phyloP scores from a whole-genome alignment of 1,139 yeast genomes.

The Insectozyma bohioensis region DNA sequence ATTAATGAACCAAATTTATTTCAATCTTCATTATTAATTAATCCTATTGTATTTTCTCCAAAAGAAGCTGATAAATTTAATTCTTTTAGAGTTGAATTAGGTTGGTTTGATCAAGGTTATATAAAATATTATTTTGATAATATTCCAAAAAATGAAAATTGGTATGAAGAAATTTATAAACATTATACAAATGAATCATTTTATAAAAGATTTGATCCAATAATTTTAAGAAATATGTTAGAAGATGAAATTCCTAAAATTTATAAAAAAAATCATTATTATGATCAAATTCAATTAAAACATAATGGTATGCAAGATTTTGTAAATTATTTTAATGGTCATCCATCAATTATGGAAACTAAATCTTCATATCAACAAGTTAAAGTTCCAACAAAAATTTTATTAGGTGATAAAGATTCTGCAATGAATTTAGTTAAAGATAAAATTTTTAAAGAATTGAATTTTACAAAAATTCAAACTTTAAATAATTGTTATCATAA shows the following conservation, averaged over 20 bases:
- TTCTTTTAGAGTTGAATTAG: slow-evolving; percentile 20
- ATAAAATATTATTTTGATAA: slow-evolving; percentile 15
- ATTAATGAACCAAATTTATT: slow-evolving; percentile 53
- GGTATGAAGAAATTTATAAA: slow-evolving; percentile 36
- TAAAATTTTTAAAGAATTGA: slow-evolving; percentile 4
- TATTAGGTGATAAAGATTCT: slow-evolving; percentile 46
- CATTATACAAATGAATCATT: slow-evolving; percentile 48
- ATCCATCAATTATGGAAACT: slow-evolving; percentile 39
- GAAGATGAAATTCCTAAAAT: slow-evolving; percentile 32
- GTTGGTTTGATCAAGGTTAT: slow-evolving; percentile 23
- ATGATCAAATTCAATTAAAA: slow-evolving; percentile 19
- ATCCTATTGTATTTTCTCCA: slow-evolving; percentile 50
- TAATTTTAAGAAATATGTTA: slow-evolving; percentile 45
- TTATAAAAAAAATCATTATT: slow-evolving; percentile 40
- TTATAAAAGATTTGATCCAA: slow-evolving; percentile 45
- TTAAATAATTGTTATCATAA: slow-evolving; percentile 52
- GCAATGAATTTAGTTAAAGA: slow-evolving; percentile 3
- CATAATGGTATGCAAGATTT: slow-evolving; percentile 14
- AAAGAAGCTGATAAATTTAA: slow-evolving; percentile 14
- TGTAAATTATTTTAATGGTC: slow-evolving; percentile 10
- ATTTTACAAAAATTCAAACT: slow-evolving; percentile 10
- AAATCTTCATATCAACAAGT: slow-evolving; percentile 27
- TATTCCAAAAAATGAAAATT: slow-evolving; percentile 12
- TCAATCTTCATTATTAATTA: slow-evolving; percentile 55
- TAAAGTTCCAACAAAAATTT: slow-evolving; percentile 46